Base-by-base conservation (phyloP, 2,329 filamentous ascomycete genomes). In the Myriangium duriaei region DNA sequence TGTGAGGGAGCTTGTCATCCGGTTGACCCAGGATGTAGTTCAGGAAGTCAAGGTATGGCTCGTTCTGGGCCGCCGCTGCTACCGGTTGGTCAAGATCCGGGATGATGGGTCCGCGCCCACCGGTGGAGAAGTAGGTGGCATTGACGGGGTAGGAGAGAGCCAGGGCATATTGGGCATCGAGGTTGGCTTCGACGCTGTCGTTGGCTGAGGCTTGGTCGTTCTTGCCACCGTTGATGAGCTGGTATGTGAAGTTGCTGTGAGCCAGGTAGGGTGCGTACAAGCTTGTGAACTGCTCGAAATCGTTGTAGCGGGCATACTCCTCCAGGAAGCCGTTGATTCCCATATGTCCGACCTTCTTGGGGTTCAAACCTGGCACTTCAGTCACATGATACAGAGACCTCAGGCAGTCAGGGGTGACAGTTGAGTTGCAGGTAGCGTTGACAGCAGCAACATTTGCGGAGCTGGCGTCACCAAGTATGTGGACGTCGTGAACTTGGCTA, bases 31-130 rank as follows among this genome's bases (percentile, higher is more conserved):
- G 63, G 2, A 80, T 51, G 54, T 71, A 72, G 32, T 68, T 65
- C 6, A 79, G 61, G 60, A 71, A 79, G 12, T 68, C 67, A 2
- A 80, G 61, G 52, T 79, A 81, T 0, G 76, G 76, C 58, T 83
- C 79, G 52, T 81, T 82, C 57, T 81, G 76, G 51, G 79, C 80
- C 30, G 39, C 54, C 4, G 26, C 17, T 11, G 12, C 16, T 11
- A 30, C 14, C 29, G 61, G 48, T 43, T 54, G 53, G 50, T 44
- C 60, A 6, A 60, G 48, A 31, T 72, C 64, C 0, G 70, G 63
- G 11, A 63, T 53, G 45, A 67, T 67, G 4, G 64, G 67, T 32
- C 61, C 70, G 15, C 56, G 57, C n/a, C 74, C 75, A 15, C 61
- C 72, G 2, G 71, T 74, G 36, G 66, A 72, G 53, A 72, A 79